These are phyloP conservation scores for Heteromeles arbutifolia DNA, from an alignment of 306 rosid genomes.

Conservation along the genomic window DNA sequence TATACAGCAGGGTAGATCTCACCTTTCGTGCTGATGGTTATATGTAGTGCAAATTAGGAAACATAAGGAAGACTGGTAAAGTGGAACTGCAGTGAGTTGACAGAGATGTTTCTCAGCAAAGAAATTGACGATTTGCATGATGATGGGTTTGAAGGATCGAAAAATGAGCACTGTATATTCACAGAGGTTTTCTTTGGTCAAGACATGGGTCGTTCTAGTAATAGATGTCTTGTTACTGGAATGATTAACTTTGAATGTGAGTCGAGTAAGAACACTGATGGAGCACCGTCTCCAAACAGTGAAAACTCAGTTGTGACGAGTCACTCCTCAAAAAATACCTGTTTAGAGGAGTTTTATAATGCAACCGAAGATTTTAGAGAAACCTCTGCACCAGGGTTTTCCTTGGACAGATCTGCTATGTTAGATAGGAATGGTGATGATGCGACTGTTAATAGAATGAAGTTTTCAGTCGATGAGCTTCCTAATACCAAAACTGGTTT, in stretches of 20 bases:
- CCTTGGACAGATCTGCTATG: conserved; percentile 28
- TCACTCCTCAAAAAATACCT: conserved; percentile 44
- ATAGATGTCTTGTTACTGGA: conserved; percentile 53
- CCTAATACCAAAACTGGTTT: conserved; percentile 35
- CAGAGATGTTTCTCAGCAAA: conserved; percentile 34
- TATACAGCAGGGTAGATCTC: conserved; percentile 9
- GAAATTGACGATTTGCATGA: conserved; percentile 54
- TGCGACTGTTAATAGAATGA: conserved; percentile 55
- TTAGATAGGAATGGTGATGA: conserved; percentile 36
- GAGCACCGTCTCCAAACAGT: conserved; percentile 65
- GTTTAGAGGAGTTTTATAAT: conserved; percentile 34
- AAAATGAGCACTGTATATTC: conserved; percentile 59
- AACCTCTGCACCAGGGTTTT: conserved; percentile 29
- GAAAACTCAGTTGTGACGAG: conserved; percentile 54
- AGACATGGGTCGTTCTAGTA: conserved; percentile 32
- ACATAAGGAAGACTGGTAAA: conserved; percentile 22
- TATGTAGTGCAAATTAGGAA: conserved; percentile 30
- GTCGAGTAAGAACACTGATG: conserved; percentile 47
- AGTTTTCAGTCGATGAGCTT: conserved; percentile 47
- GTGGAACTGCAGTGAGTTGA: conserved; percentile 18
- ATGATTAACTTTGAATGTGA: conserved; percentile 54
- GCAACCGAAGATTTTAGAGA: conserved; percentile 39
- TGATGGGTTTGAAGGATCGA: conserved; percentile 80
- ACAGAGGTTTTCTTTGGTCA: conserved; percentile 61
- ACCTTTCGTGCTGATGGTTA: conserved; percentile 24